phyloP scores from a whole-genome alignment of 495 filamentous ascomycete species.

The Tirmania nivea region DNA sequence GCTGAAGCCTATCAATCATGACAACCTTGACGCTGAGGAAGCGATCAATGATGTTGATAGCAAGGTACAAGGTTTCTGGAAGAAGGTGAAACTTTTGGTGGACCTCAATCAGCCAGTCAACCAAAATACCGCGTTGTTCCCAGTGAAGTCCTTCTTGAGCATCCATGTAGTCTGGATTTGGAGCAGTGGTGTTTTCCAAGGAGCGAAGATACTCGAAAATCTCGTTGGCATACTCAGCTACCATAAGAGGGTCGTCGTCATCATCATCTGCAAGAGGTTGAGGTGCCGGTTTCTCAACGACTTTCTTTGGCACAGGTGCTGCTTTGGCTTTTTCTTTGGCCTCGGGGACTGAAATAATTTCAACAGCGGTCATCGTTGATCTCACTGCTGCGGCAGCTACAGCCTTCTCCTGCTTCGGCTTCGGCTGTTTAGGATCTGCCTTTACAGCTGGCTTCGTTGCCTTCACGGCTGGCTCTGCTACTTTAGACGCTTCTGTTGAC shows the following conservation, averaged over 20 bases:
- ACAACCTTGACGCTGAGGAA: conserved; percentile 89
- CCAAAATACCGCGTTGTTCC: conserved; percentile 93
- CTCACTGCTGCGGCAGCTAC: conserved; percentile 2
- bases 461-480: conserved; percentile 16
- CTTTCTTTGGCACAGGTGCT: conserved; percentile 1
- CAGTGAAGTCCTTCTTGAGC: conserved; percentile 87
- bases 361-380: conserved; percentile 1
- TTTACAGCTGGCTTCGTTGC: conserved; percentile 15
- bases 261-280: conserved; percentile 56
- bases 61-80: conserved; percentile 91
- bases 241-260: conserved; percentile 84
- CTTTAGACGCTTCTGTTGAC: conserved; percentile 32
- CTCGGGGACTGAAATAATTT: conserved; percentile 4
- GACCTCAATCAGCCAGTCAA: conserved; percentile 97
- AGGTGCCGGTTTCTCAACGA: conserved; percentile 12
- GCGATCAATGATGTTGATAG: conserved; percentile 94
- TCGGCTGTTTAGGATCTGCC: conserved; percentile 4
- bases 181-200: conserved; percentile 59
- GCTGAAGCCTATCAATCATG: conserved; percentile 78
- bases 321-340: conserved; percentile 10
- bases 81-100: conserved; percentile 92
- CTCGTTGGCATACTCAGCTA: conserved; percentile 86
- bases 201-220: conserved; percentile 92
- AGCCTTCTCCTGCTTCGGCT: conserved; percentile 6
- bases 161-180: conserved; percentile 84